These are phyloP conservation scores for Leucosporidium yakuticum DNA, from an alignment of 768 basidiomycete species.

Conservation along the genomic window DNA sequence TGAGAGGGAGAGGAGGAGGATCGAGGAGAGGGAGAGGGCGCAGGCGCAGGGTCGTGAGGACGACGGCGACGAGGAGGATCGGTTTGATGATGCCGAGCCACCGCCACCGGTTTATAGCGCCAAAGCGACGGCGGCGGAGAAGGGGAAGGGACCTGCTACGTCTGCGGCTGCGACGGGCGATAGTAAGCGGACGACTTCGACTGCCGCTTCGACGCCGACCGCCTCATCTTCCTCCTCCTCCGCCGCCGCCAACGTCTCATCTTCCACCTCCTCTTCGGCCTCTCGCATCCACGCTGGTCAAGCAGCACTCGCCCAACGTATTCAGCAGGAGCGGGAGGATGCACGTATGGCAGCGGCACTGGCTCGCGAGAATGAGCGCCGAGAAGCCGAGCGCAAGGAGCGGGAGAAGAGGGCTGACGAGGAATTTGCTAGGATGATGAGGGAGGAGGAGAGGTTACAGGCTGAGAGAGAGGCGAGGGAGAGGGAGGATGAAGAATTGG, in stretches of 20 bases:
- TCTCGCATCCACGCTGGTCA: constrained; percentile 6
- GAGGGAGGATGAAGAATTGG: constrained; percentile 19
- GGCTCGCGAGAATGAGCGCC: constrained; percentile 11
- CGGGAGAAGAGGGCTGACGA: constrained; percentile 12
- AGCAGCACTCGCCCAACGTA: not conserved
- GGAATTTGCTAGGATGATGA: constrained; percentile 1
- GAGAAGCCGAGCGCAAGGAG: constrained; percentile 7
- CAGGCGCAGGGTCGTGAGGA: too few relatives aligned
- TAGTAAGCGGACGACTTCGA: not conserved
- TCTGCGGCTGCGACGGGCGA: not conserved
- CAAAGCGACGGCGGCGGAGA: too few relatives aligned
- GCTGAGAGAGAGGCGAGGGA: not conserved
- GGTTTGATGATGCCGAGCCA: too few relatives aligned
- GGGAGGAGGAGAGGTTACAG: constrained; percentile 8
- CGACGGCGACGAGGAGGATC: too few relatives aligned
- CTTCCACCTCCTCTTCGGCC: not conserved
- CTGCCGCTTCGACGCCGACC: constrained; percentile 5
- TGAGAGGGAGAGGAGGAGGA: not conserved
- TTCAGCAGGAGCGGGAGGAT: constrained; percentile 20
- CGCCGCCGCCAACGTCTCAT: too few relatives aligned
- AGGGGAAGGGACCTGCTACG: too few relatives aligned
- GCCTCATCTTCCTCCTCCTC: not conserved
- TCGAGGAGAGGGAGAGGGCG: too few relatives aligned
- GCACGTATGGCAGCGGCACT: constrained; percentile 8
- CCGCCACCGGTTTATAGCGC: too few relatives aligned